phyloP scores from a whole-genome alignment of 108 stramenopile genomes.

The Stephanodiscus triporus region DNA sequence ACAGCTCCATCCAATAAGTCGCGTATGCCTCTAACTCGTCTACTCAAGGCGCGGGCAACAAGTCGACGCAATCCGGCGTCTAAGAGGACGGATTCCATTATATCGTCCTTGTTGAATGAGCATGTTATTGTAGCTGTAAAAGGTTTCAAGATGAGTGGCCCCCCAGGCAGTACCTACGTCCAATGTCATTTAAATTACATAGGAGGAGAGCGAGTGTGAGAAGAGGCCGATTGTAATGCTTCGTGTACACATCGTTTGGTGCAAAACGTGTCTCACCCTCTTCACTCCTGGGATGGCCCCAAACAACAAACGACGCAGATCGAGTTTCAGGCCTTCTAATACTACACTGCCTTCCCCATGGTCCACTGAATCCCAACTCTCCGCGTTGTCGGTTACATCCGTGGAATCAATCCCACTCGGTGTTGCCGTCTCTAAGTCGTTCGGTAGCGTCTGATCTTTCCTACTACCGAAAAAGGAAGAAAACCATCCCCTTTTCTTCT shows the following conservation, averaged over 20 bases:
- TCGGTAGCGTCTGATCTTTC: slow-evolving; percentile 14
- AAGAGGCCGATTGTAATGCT: neutral
- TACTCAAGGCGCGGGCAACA: slow-evolving; percentile 72
- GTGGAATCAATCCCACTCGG: slow-evolving; percentile 6
- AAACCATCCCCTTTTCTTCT: slow-evolving; percentile 19
- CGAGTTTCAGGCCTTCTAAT: slow-evolving; percentile 74
- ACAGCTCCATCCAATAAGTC: slow-evolving; percentile 87
- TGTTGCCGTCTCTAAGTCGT: too few species aligned
- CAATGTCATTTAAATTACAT: slow-evolving; percentile 2
- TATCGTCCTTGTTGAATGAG: slow-evolving; percentile 82
- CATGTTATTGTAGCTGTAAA: slow-evolving; percentile 78
- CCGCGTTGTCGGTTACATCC: slow-evolving; percentile 48
- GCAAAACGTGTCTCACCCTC: slow-evolving; percentile 17
- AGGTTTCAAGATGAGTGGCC: slow-evolving; percentile 83
- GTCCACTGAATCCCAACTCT: slow-evolving; percentile 43
- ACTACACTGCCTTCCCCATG: slow-evolving; percentile 74
- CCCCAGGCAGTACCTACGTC: slow-evolving; percentile 74
- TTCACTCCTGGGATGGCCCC: slow-evolving; percentile 76
- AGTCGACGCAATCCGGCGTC: slow-evolving; percentile 77
- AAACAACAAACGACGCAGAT: slow-evolving; percentile 77
- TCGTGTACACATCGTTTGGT: neutral
- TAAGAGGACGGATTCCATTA: slow-evolving; percentile 75
- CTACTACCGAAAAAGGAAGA: neutral
- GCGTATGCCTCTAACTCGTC: slow-evolving; percentile 71
- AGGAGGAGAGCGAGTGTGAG: neutral